A percentile compares a stretch with the other conserved stretches of the same genome.
Conservation (phyloP, 2,329 filamentous ascomycete genomes). For the Pezicula radicicola region DNA sequence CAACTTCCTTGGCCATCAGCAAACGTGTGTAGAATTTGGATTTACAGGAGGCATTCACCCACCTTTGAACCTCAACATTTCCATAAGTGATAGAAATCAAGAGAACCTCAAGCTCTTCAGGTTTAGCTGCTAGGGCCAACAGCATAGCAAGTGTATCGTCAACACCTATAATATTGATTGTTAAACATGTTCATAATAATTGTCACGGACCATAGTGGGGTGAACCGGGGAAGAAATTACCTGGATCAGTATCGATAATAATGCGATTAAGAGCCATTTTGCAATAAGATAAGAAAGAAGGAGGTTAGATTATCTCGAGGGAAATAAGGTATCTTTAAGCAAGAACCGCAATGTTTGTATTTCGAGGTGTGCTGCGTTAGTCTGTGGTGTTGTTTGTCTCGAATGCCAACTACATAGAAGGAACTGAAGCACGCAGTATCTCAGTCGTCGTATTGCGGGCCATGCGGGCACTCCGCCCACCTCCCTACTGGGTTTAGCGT, state of each 20-base stretch:
- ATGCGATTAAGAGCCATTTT: constrained; percentile 70
- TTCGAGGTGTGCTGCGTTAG: too few species aligned
- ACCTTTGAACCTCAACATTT: constrained; percentile 86
- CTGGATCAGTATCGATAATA: constrained; percentile 94
- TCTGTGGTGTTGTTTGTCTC: too few species aligned
- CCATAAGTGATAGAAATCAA: constrained; percentile 91
- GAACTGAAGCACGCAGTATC: too few species aligned
- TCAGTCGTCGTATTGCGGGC: too few species aligned
- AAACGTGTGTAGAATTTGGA: background rate
- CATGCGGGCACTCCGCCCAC: too few species aligned
- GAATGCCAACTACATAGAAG: too few species aligned
- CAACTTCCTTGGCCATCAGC: constrained; percentile 51
- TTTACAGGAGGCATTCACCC: constrained; percentile 15
- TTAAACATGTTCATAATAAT: constrained; percentile 1
- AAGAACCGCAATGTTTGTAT: background rate
- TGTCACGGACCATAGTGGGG: constrained; percentile 5
- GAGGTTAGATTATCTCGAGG: background rate
- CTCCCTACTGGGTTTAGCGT: too few species aligned
- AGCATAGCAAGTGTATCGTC: constrained; percentile 91
- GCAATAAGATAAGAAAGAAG: background rate
- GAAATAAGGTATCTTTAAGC: background rate
- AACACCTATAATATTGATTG: constrained; percentile 52
- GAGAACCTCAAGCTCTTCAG: constrained; percentile 81
- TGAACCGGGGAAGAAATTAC: constrained; percentile 38
- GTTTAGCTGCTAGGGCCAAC: constrained; percentile 75